Evolutionary conservation across 208 protist species (phyloP).

Genomic region (Borovskyia barvae): DNA sequence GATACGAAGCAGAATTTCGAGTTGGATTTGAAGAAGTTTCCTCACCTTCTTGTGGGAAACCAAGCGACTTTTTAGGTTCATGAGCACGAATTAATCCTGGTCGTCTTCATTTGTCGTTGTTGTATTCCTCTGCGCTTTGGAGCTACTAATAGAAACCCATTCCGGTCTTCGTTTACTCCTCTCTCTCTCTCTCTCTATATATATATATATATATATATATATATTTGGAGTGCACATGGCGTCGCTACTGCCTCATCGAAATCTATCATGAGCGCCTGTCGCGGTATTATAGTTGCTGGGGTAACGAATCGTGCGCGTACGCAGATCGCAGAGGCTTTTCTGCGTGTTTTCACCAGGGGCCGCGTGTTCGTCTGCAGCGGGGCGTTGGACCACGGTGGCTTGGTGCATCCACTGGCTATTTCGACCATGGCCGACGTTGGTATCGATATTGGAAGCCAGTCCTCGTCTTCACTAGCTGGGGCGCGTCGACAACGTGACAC

Average conservation of each 20-base stretch:
- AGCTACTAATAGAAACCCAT: not conserved
- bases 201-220: not conserved
- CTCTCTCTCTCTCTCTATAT: conserved; percentile 13
- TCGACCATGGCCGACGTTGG: conserved; percentile 51
- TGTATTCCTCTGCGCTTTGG: not conserved
- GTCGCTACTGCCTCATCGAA: not conserved
- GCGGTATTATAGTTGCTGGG: conserved; percentile 76
- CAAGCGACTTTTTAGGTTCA: not conserved
- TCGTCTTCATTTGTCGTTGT: not conserved
- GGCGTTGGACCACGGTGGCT: conserved; percentile 43
- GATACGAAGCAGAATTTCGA: too few species aligned
- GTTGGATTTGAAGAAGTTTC: too few species aligned
- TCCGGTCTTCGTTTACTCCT: not conserved
- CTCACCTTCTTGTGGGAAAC: too few species aligned
- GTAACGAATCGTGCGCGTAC: conserved; percentile 74
- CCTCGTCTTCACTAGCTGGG: conserved; percentile 49
- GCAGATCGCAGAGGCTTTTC: conserved; percentile 82
- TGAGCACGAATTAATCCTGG: not conserved
- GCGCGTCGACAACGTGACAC: conserved; percentile 62
- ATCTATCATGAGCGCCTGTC: conserved; percentile 53
- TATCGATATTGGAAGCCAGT: conserved; percentile 49
- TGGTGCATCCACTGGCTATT: conserved; percentile 67
- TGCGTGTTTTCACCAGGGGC: conserved; percentile 49
- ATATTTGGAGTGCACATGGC: too few species aligned
- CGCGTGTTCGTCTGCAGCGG: conserved; percentile 76